Evolutionary conservation across 371 early-diverging fungal genomes (phyloP), one percentile per base, ranked within the genome.

Genomic region (Apophysomyces elegans): DNA sequence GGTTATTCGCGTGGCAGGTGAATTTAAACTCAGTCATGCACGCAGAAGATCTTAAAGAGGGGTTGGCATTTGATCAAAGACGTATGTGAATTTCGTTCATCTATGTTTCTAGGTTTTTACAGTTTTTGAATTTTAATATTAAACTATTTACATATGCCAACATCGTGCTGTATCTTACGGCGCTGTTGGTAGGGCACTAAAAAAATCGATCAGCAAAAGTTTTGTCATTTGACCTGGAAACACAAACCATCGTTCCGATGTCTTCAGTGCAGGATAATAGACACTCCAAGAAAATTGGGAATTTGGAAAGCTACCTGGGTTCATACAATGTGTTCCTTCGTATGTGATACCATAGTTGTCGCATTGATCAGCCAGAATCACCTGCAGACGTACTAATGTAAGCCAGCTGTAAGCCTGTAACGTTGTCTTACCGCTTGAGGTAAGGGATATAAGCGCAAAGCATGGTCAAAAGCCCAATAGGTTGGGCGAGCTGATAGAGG

Each of bases 271-370:
- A n/a, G 95, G 95, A 69, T 90, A 86, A 73, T 95, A 95, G 36
- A 89, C 81, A 63, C 85, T 83, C 83, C 93, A 95, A 21, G 83
- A 79, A 50, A 86, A 92, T 54, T 86, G 91, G 44, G 85, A 87
- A 18, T 86, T 84, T 0, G 92, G 84, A 66, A 96, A 96, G 16
- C 93, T 88, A 2, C 96, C 95, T 4, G 97, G 97, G 70, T 95
- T 95, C 38, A 94, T 77, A 62, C 88, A 84, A 54, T 88, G 84
- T 38, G 91, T 91, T 6, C 86, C 92, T 68, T 92, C 90, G 70
- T 93, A 92, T 44, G 82, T 85, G 37, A 87, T 75, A 11, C 81
- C 74, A 65, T 91, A 95, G 7, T 85, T 72, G 37, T 93, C 93
- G 70, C 87, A 90, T 67, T 85, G 84, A 69, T 96, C 97, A 4